Evolutionary conservation across 2,329 filamentous ascomycete genomes (phyloP).

Genomic region (Ophiocordyceps camponoti-leonardi): DNA sequence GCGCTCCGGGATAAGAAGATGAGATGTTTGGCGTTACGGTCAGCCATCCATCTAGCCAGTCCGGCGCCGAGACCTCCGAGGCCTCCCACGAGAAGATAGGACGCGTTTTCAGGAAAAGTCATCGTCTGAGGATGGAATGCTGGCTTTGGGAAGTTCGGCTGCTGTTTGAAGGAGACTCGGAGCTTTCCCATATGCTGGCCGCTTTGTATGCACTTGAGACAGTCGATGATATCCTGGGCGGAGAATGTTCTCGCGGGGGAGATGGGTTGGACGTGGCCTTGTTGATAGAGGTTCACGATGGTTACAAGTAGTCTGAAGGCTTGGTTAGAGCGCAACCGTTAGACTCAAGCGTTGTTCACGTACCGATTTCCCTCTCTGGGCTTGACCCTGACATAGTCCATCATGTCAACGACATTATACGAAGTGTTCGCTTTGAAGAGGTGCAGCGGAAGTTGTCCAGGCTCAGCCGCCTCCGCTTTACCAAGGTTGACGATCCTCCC

Average conservation of each 20-base stretch:
- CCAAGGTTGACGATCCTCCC: slow-evolving; percentile 19
- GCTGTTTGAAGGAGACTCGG: slow-evolving; percentile 7
- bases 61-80: neutral
- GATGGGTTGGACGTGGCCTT: slow-evolving; percentile 1
- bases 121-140: slow-evolving; percentile 1
- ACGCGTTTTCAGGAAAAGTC: neutral
- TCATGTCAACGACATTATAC: slow-evolving; percentile 16
- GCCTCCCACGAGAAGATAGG: slow-evolving; percentile 7
- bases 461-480: slow-evolving; percentile 15
- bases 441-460: slow-evolving; percentile 23
- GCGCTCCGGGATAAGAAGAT: slow-evolving; percentile 3
- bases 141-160: neutral
- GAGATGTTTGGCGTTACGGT: neutral
- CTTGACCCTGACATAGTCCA: neutral
- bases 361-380: neutral
- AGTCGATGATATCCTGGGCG: slow-evolving; percentile 3
- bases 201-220: slow-evolving; percentile 6
- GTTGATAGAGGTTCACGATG: neutral
- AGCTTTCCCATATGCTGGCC: slow-evolving; percentile 7
- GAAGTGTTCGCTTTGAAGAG: slow-evolving; percentile 18
- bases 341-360: neutral
- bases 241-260: slow-evolving; percentile 4
- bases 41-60: slow-evolving; percentile 1
- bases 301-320: neutral
- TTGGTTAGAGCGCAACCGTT: neutral